Evolutionary conservation across 78 protist genomes (phyloP).

Genomic region (Chrysochromulina parva): DNA sequence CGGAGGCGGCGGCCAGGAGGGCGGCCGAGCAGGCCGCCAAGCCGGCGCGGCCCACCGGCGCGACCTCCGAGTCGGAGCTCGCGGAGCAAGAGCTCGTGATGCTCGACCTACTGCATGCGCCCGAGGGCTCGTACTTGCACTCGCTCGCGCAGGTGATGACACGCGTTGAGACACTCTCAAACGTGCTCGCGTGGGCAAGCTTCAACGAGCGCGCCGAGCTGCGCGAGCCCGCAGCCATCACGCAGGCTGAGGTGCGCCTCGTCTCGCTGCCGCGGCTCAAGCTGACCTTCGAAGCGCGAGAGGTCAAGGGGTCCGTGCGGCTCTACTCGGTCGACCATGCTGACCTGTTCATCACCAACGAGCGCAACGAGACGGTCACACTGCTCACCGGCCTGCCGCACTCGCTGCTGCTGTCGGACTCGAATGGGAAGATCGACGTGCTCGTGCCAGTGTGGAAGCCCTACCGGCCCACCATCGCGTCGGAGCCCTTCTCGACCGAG

Average conservation of each 20-base stretch:
- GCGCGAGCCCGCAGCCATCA: too few species aligned
- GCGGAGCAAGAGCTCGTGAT: conserved; percentile 27
- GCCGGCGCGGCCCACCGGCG: too few species aligned
- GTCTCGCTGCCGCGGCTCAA: conserved; percentile 51
- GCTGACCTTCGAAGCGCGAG: conserved; percentile 32
- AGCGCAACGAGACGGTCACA: neutral
- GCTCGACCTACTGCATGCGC: conserved; percentile 32
- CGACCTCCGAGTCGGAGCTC: too few species aligned
- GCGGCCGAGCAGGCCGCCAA: too few species aligned
- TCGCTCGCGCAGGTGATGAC: too few species aligned
- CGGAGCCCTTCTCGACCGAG: conserved; percentile 47
- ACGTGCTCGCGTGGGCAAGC: conserved; percentile 39
- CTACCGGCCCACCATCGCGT: neutral
- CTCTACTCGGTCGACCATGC: conserved; percentile 47
- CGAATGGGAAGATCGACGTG: conserved; percentile 21
- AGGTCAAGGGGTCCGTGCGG: neutral
- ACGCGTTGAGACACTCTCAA: neutral
- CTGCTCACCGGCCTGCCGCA: conserved; percentile 53
- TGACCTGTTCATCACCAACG: conserved; percentile 41
- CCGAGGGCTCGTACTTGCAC: neutral
- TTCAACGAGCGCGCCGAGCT: too few species aligned
- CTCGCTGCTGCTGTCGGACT: conserved; percentile 38
- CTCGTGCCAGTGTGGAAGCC: conserved; percentile 3
- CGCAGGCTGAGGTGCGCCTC: neutral
- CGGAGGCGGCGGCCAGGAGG: too few species aligned